Evolutionary conservation across 176 grass and related monocot species (phyloP).

Genomic region (Puya raimondii): DNA sequence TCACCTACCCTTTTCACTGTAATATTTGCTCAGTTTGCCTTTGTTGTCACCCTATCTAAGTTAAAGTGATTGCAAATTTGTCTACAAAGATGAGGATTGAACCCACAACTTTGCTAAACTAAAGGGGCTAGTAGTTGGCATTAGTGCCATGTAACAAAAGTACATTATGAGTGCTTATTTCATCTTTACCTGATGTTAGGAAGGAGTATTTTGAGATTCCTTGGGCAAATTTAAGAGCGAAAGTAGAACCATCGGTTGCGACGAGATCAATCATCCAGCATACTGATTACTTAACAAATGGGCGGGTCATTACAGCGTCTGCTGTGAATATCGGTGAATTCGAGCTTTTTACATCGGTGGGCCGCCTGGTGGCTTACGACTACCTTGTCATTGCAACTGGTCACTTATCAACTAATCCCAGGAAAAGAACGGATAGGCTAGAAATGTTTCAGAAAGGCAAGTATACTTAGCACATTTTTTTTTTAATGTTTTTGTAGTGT

Average conservation of each 20-base stretch:
- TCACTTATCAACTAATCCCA: conserved; percentile 13
- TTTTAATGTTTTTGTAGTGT: no score
- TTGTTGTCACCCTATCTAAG: no score
- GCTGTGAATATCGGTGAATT: conserved; percentile 46
- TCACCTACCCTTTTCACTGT: no score
- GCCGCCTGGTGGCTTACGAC: conserved; percentile 38
- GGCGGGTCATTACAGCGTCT: conserved; percentile 26
- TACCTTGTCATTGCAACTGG: conserved; percentile 69
- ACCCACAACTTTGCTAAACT: no score
- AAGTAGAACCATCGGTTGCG: conserved; percentile 34
- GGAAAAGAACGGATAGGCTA: conserved; percentile 22
- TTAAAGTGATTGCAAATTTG: no score
- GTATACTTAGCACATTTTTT: background rate
- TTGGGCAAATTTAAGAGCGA: conserved; percentile 71
- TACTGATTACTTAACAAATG: conserved; percentile 45
- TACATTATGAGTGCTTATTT: background rate
- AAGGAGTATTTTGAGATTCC: conserved; percentile 83
- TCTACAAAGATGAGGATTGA: no score
- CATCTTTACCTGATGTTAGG: background rate
- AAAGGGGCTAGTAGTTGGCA: background rate
- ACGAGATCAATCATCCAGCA: conserved; percentile 52
- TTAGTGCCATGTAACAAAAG: background rate
- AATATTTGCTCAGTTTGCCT: no score
- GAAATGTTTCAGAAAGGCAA: conserved; percentile 37
- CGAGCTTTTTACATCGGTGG: conserved; percentile 38